Evolutionary conservation across 2,329 filamentous ascomycete species (phyloP).

Genomic region (Botrytis paeoniae): DNA sequence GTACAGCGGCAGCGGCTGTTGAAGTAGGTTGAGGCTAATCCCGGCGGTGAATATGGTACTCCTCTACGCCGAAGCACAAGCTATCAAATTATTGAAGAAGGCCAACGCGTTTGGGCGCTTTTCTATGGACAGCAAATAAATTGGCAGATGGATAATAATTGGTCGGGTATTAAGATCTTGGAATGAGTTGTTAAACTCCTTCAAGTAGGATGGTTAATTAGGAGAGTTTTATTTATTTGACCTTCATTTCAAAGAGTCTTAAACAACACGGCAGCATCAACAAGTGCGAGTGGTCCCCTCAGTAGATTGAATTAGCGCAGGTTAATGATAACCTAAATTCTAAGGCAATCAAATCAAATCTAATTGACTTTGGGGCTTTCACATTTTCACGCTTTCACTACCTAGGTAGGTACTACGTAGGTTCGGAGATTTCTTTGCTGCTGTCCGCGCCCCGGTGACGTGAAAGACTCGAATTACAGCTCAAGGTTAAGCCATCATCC

Average conservation of each 20-base stretch:
- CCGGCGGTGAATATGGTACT: conserved; percentile 19
- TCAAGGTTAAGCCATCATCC: neutral
- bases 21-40: conserved; percentile 16
- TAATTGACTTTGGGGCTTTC: neutral
- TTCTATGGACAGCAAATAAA: neutral
- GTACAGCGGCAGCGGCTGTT: conserved; percentile 17
- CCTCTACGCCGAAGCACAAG: conserved; percentile 16
- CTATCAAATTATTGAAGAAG: conserved; percentile 11
- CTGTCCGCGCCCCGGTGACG: conserved; percentile 3
- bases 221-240: neutral
- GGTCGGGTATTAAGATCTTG: neutral
- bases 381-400: neutral
- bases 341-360: neutral
- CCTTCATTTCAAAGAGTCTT: conserved; percentile 12
- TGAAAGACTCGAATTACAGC: neutral
- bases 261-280: conserved; percentile 16
- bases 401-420: neutral
- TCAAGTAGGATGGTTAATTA: neutral
- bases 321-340: neutral
- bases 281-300: conserved; percentile 13
- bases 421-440: neutral
- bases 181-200: neutral
- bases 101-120: conserved; percentile 17
- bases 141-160: conserved; percentile 2
- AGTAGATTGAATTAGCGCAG: neutral